Base-by-base conservation (phyloP, 495 filamentous ascomycete species). In the Monascus purpureus region DNA sequence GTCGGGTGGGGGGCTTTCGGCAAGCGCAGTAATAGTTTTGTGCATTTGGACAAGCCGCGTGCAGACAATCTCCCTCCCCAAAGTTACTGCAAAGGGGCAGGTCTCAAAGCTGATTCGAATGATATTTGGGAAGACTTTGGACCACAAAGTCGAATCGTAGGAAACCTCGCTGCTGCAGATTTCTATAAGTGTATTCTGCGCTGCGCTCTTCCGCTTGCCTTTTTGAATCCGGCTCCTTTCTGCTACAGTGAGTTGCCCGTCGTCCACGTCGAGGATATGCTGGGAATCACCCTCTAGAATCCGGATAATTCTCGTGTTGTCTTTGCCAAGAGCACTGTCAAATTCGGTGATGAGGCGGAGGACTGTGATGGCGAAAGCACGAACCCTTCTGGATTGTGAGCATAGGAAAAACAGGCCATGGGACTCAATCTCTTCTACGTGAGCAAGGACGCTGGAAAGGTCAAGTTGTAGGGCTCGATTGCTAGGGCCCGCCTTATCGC, bases 371-470 rank as follows among this genome's bases (percentile, higher is more conserved):
- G 90, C 92, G 49, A 88, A 88, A 25, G 82, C 69, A 20, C 90
- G 73, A 15, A 99, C 90, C 23, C 77, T 70, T 35, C 82, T 69
- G 7, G 90, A 95, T 39, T 95, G 92, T 0, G 90, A 96, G 50
- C 92, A 96, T 3, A 99, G 56, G 50, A 99, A 96, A 64, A 99
- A 96, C n/a, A 99, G 55, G 1, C 92, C 90, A 50, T 95, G 88
- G 12, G 88, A 87, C 49, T 99, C 90, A 25, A 96, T 80, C 45
- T 95, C 88, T 42, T 99, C 92, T 11, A 96, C 86, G 40, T 95
- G 80, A 3, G 82, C 82, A 57, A 83, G 81, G 9, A 92, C 76
- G 33, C 74, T 79, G 1, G 86, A 90, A 23, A 87, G 55, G 50
- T 97, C 90, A 15, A 96, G 65, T 34, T 88, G 84, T 31, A 85